These are phyloP conservation scores for Russula ochroleuca DNA, from an alignment of 768 basidiomycete genomes.

Conservation along the genomic window DNA sequence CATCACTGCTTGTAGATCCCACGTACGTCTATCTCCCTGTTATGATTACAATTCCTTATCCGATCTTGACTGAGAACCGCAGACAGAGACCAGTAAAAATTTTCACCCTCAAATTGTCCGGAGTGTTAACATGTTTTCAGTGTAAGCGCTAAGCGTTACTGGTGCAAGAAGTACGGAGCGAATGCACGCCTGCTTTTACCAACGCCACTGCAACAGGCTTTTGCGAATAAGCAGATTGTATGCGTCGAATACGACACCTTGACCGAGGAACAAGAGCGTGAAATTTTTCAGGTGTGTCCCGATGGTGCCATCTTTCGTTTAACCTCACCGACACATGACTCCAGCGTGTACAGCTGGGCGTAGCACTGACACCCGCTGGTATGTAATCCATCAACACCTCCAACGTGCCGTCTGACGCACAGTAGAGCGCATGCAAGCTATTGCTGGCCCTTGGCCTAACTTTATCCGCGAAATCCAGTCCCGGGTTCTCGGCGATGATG, in stretches of 20 bases:
- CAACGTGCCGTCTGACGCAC: conserved; percentile 9
- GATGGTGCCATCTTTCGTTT: background rate
- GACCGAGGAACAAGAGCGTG: conserved; percentile 52
- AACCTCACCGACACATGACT: background rate
- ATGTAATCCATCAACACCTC: conserved; percentile 17
- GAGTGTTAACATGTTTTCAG: conserved; percentile 42
- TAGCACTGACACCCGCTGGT: conserved; percentile 72
- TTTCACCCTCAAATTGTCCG: background rate
- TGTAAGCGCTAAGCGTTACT: conserved; percentile 25
- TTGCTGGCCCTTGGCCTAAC: conserved; percentile 50
- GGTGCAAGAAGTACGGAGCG: conserved; percentile 32
- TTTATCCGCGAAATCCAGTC: conserved; percentile 57
- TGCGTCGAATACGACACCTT: conserved; percentile 69
- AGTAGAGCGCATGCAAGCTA: conserved; percentile 65
- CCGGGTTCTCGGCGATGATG: conserved; percentile 42
- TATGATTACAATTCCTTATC: conserved; percentile 6
- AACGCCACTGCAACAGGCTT: conserved; percentile 48
- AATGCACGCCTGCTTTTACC: conserved; percentile 40
- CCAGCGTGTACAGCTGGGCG: conserved; percentile 72
- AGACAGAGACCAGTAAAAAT: conserved; percentile 48
- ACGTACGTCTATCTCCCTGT: conserved; percentile 38
- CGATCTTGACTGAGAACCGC: background rate
- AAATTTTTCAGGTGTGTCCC: conserved; percentile 63
- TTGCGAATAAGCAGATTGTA: conserved; percentile 65
- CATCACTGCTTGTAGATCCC: conserved; percentile 43